A percentile compares a stretch with the other conserved stretches of the same genome.
phyloP scores from a whole-genome alignment of 257 asterid species.

The Paraleonurus japonicus region DNA sequence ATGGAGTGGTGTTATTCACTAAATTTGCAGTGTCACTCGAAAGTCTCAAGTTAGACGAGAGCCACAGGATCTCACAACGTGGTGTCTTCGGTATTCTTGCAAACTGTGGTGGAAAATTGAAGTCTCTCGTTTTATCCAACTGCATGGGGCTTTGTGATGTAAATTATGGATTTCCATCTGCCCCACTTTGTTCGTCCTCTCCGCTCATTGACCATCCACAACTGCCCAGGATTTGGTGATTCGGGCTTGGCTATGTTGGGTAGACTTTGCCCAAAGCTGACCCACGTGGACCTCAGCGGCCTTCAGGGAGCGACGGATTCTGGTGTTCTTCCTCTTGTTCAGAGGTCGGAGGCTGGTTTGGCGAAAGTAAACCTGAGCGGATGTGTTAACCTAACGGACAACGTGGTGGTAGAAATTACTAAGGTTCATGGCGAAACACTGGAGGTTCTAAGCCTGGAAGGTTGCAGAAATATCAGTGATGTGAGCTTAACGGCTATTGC shows the following conservation, averaged over 20 bases:
- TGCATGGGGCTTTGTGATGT: conserved; percentile 74
- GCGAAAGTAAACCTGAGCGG: conserved; percentile 64
- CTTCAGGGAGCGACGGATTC: conserved; percentile 57
- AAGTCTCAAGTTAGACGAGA: conserved; percentile 65
- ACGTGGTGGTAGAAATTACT: conserved; percentile 44
- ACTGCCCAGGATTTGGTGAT: conserved; percentile 80
- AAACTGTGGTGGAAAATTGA: conserved; percentile 52
- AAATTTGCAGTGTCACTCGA: conserved; percentile 59
- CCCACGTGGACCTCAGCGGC: conserved; percentile 51
- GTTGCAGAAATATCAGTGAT: conserved; percentile 62
- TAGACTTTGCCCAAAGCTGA: conserved; percentile 57
- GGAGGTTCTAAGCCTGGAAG: conserved; percentile 66
- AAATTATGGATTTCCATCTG: conserved; percentile 32
- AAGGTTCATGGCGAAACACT: conserved; percentile 66
- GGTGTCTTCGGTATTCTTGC: conserved; percentile 69
- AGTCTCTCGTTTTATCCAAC: conserved; percentile 56
- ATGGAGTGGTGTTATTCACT: conserved; percentile 60
- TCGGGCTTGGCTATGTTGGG: conserved; percentile 51
- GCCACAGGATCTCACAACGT: conserved; percentile 70
- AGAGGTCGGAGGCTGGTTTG: conserved; percentile 56
- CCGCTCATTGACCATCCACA: conserved; percentile 52
- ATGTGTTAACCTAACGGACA: conserved; percentile 67
- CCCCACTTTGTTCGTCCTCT: conserved; percentile 56
- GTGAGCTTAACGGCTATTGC: conserved; percentile 57
- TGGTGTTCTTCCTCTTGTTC: conserved; percentile 65